Base-by-base conservation (phyloP, 805 yeast species). In the Cephaloascus albidus region DNA sequence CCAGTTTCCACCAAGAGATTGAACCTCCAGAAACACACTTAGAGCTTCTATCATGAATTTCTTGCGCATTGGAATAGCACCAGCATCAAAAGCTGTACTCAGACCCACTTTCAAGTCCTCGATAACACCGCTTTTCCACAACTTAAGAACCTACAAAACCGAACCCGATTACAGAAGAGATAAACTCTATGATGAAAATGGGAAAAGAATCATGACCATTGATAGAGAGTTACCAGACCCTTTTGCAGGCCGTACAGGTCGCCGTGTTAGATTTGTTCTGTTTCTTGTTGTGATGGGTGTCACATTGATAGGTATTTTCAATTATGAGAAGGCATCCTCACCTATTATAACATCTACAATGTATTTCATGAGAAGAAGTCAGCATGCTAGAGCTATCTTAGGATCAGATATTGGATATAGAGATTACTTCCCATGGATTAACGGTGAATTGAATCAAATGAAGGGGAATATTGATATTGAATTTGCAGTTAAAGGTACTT, bases 261-360 rank as follows among this genome's bases (percentile, higher is more conserved):
- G 78, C 40, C 50, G 64, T 18, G 75, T 77, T 41, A 23, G 6
- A 23, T 81, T 88, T 55, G 57, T 68, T 4, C 59, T 61, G 2
- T 84, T 83, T 53, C 59, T 72, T 36, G 57, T 65, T 12, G 60
- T 72, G 38, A 77, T 82, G 73, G 71, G 72, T 18, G 60, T 68
- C 3, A 61, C 81, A 2, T 60, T 82, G 37, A 65, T 72, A 23
- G 72, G 85, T 23, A 85, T 90, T 51, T 81, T 90, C 73, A 89
- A 93, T 66, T 89, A 90, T 61, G 98, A 93, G 57, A 89, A 88
- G 57, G 79, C 88, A 16, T 78, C 84, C 35, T 85, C 96, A 12
- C 97, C 97, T 1, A 74, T 90, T 43, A 83, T 90, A 50, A 75
- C 83, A 33, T 89, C 95, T 4, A 83, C 96, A 3, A 65, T 93